These are phyloP conservation scores for Orbilia ellipsospora DNA, from an alignment of 2,329 filamentous ascomycete species.

Conservation along the genomic window DNA sequence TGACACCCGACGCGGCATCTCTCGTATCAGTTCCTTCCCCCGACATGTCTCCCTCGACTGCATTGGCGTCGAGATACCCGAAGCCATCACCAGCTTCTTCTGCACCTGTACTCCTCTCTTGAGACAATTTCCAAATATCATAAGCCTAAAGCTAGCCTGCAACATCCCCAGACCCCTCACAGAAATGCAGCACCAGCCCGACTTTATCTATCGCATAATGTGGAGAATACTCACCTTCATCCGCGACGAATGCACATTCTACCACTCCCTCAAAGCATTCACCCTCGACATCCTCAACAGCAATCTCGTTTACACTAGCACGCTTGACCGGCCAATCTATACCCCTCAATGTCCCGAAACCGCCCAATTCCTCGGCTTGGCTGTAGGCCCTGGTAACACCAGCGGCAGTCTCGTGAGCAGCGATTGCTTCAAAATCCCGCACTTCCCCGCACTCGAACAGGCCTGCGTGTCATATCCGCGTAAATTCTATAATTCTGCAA, in stretches of 20 bases:
- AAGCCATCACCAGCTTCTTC: not conserved
- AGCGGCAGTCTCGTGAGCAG: not conserved
- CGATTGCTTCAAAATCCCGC: not conserved
- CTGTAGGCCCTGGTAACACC: not conserved
- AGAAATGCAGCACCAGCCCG: not conserved
- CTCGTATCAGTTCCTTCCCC: not conserved
- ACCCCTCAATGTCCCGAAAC: not conserved
- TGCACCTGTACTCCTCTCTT: not conserved
- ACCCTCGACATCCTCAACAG: not conserved
- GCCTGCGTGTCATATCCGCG: not conserved
- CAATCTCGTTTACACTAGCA: constrained; percentile 2
- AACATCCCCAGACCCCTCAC: constrained; percentile 1
- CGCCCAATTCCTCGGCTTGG: not conserved
- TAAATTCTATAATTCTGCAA: not conserved
- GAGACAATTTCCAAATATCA: not conserved
- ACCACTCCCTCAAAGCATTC: not conserved
- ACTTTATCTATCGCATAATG: not conserved
- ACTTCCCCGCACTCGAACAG: not conserved
- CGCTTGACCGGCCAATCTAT: not conserved
- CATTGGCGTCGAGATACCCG: not conserved
- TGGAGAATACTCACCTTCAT: constrained; percentile 1
- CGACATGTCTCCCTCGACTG: not conserved
- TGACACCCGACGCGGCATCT: constrained; percentile 1
- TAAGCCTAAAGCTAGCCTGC: not conserved
- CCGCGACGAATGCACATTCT: not conserved